A percentile compares a stretch with the other conserved stretches of the same genome.
Evolutionary conservation across 257 asterid species (phyloP).

Genomic region (Nicotiana obtusifolia): DNA sequence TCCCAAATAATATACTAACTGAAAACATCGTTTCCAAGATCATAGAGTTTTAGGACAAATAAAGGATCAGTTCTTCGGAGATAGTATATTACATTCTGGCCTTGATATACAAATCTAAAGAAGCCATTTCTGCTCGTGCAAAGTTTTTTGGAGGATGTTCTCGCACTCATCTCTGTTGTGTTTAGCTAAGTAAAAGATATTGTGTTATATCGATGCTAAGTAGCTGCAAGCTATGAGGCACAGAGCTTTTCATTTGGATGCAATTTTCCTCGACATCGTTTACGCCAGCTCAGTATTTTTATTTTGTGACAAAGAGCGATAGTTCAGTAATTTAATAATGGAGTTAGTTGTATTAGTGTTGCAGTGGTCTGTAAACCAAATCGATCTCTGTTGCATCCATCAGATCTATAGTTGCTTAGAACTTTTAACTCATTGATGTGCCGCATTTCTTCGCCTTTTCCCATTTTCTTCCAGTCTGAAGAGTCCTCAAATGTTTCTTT

Average conservation of each 20-base stretch:
- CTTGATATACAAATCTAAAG: not conserved
- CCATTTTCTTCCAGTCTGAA: not conserved
- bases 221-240: not conserved
- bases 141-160: not conserved
- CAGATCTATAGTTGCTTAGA: not conserved
- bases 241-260: not conserved
- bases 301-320: not conserved
- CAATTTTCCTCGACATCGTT: not conserved
- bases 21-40: not conserved
- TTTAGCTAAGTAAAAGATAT: not conserved
- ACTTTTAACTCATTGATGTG: not conserved
- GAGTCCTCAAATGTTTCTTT: not conserved
- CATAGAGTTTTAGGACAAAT: slow-evolving; percentile 1
- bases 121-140: not conserved
- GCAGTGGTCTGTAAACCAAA: slow-evolving; percentile 1
- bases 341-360: not conserved
- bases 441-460: not conserved
- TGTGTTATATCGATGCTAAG: not conserved
- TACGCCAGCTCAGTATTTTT: not conserved
- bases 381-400: not conserved
- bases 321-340: not conserved
- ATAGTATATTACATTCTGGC: not conserved
- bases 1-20: slow-evolving; percentile 3
- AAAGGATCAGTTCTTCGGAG: not conserved
- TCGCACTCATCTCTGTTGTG: not conserved